phyloP scores from a whole-genome alignment of 2,329 filamentous ascomycete genomes.

The Talaromyces verruculosus region DNA sequence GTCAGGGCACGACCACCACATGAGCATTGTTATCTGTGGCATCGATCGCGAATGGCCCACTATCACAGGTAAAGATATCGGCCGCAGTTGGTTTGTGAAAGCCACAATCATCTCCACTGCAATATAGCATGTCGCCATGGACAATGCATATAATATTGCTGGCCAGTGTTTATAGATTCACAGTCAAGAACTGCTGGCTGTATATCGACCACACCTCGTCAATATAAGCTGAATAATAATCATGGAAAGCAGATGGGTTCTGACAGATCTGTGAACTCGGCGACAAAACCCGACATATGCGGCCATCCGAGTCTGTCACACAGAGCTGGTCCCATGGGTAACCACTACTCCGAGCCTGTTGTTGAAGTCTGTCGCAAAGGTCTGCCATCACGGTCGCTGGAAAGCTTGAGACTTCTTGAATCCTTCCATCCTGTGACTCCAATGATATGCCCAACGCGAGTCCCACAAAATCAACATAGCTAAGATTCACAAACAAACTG shows the following conservation, averaged over 20 bases:
- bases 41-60: conserved; percentile 24
- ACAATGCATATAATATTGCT: conserved; percentile 36
- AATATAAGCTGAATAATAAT: conserved; percentile 55
- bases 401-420: conserved; percentile 54
- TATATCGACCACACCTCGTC: conserved; percentile 53
- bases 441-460: conserved; percentile 59
- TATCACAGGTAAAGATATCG: not conserved
- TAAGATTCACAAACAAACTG: conserved; percentile 67
- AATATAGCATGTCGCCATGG: not conserved
- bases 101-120: not conserved
- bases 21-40: conserved; percentile 43
- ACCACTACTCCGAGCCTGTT: conserved; percentile 58
- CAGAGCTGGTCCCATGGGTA: conserved; percentile 63
- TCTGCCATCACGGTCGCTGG: conserved; percentile 55
- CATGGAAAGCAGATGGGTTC: conserved; percentile 49
- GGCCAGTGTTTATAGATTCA: conserved; percentile 64
- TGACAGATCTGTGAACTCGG: conserved; percentile 42
- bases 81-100: not conserved
- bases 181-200: conserved; percentile 46
- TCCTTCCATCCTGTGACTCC: conserved; percentile 48
- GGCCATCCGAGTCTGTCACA: conserved; percentile 44
- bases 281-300: conserved; percentile 42
- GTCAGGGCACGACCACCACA: conserved; percentile 65
- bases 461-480: conserved; percentile 72
- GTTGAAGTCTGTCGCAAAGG: conserved; percentile 55